phyloP scores from a whole-genome alignment of 306 rosid species.

The Lathyrus tuberosus region DNA sequence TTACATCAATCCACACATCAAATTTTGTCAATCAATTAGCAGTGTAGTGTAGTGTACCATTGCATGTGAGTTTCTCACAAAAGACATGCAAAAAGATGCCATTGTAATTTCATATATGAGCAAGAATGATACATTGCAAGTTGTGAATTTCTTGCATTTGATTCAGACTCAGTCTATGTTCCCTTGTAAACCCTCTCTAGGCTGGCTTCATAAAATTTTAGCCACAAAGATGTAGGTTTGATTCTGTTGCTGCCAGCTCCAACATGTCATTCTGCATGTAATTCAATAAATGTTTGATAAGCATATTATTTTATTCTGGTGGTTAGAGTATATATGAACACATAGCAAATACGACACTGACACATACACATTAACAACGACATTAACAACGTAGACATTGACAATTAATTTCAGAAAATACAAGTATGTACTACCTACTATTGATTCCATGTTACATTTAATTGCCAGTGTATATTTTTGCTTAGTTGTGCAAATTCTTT shows the following conservation, averaged over 20 bases:
- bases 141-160: constrained; percentile 13
- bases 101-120: not conserved
- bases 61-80: constrained; percentile 24
- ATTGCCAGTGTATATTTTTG: too few relatives aligned
- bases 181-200: not conserved
- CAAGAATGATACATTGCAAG: constrained; percentile 12
- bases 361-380: not conserved
- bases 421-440: constrained; percentile 24
- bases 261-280: constrained; percentile 33
- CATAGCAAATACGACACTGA: not conserved
- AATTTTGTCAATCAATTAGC: constrained; percentile 5
- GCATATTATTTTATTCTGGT: constrained; percentile 32
- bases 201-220: not conserved
- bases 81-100: not conserved
- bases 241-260: constrained; percentile 31
- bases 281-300: constrained; percentile 29
- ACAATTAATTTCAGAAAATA: not conserved
- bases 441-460: constrained; percentile 8
- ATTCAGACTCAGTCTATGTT: not conserved
- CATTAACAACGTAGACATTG: not conserved
- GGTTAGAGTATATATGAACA: not conserved
- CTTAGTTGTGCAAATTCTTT: too few relatives aligned
- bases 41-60: not conserved
- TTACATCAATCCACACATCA: not conserved
- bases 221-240: constrained; percentile 18